Evolutionary conservation across 306 rosid genomes (phyloP).

Genomic region (Prunus mongolica): DNA sequence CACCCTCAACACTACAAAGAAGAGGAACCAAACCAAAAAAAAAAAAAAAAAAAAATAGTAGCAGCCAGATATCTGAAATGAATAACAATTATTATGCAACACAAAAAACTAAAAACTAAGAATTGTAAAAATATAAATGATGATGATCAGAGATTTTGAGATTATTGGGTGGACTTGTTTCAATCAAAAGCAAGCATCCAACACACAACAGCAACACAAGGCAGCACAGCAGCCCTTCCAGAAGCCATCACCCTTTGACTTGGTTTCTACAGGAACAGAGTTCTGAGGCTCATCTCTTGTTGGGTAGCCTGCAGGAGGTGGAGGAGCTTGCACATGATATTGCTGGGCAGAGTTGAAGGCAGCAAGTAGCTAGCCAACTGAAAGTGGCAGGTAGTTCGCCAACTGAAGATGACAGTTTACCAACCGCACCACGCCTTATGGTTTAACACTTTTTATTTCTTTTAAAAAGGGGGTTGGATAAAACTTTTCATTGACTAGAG

Average conservation of each 20-base stretch:
- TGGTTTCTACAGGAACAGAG: slow-evolving; percentile 31
- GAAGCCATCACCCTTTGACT: slow-evolving; percentile 78
- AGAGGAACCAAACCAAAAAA: neutral
- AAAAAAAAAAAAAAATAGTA: neutral
- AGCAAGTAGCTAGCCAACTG: too few species aligned
- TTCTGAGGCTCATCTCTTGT: slow-evolving; percentile 38
- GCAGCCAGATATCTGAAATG: neutral
- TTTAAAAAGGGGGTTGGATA: too few species aligned
- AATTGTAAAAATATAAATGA: neutral
- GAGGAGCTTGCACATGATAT: slow-evolving; percentile 30
- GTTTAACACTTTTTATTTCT: too few species aligned
- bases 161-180: neutral
- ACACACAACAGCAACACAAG: slow-evolving; percentile 64
- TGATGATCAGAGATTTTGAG: neutral
- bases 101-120: neutral
- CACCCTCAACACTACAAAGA: neutral
- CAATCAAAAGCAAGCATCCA: slow-evolving; percentile 66
- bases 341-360: slow-evolving; percentile 16
- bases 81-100: neutral
- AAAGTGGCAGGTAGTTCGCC: too few species aligned
- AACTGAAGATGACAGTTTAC: too few species aligned
- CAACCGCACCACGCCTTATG: too few species aligned
- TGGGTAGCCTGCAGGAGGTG: slow-evolving; percentile 75
- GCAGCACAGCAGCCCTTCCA: slow-evolving; percentile 91
- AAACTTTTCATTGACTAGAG: too few species aligned